phyloP scores from a whole-genome alignment of 768 basidiomycete species.

The Lanmaoa rubissima region DNA sequence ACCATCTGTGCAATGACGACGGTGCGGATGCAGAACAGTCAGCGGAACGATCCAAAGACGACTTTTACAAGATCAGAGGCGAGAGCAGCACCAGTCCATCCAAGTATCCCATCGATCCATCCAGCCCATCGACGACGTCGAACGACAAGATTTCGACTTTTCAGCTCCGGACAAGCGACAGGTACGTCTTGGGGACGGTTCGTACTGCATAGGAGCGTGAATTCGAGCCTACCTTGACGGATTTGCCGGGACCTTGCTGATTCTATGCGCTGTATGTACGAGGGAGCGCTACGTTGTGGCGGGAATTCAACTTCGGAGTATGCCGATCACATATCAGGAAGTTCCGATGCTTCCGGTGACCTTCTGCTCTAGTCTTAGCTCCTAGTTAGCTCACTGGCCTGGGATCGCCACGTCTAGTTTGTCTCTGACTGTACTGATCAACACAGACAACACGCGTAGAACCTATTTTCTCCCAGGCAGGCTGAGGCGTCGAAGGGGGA shows the following conservation, averaged over 20 bases:
- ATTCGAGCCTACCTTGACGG: slow-evolving; percentile 59
- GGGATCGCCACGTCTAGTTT: too few species aligned
- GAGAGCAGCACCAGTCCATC: slow-evolving; percentile 14
- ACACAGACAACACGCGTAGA: too few species aligned
- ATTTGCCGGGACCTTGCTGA: slow-evolving; percentile 36
- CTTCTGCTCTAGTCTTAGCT: too few species aligned
- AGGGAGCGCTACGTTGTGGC: slow-evolving; percentile 14
- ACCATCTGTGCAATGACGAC: slow-evolving; percentile 20
- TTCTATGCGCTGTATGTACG: slow-evolving; percentile 16
- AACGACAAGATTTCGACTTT: slow-evolving; percentile 7
- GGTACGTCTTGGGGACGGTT: slow-evolving; percentile 9
- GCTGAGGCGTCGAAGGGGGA: neutral
- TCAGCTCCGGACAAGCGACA: neutral
- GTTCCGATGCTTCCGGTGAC: slow-evolving; percentile 1
- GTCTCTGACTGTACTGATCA: neutral
- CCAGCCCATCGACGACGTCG: slow-evolving; percentile 37
- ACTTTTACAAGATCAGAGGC: slow-evolving; percentile 12
- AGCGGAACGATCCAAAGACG: slow-evolving; percentile 15
- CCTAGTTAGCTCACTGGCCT: too few species aligned
- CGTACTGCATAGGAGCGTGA: slow-evolving; percentile 20
- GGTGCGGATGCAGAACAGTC: neutral
- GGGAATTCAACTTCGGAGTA: slow-evolving; percentile 29
- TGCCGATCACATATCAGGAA: slow-evolving; percentile 20
- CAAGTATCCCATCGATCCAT: slow-evolving; percentile 36
- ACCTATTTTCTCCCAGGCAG: neutral